phyloP scores from a whole-genome alignment of 352 stramenopile genomes.

The Phytophthora hibernalis region DNA sequence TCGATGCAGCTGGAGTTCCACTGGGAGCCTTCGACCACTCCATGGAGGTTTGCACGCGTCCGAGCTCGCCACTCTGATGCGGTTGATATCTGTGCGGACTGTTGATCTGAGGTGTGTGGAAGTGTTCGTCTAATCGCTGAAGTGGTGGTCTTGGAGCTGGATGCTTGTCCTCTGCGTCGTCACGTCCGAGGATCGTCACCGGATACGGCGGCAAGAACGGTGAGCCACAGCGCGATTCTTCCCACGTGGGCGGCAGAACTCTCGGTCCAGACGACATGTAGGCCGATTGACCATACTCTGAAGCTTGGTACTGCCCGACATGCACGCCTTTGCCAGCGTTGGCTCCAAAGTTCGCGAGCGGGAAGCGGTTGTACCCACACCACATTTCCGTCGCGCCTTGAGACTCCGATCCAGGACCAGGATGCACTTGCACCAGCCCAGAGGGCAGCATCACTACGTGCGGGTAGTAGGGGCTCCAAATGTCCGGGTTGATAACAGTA shows the following conservation, averaged over 20 bases:
- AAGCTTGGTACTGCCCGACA: neutral
- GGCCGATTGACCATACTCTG: neutral
- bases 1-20: neutral
- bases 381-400: slow-evolving; percentile 33
- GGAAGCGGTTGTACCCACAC: slow-evolving; percentile 66
- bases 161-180: slow-evolving; percentile 42
- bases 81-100: slow-evolving; percentile 8
- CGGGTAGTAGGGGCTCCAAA: slow-evolving; percentile 56
- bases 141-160: slow-evolving; percentile 19
- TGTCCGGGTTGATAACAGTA: slow-evolving; percentile 25
- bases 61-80: slow-evolving; percentile 15
- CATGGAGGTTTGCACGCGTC: slow-evolving; percentile 29
- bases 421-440: slow-evolving; percentile 57
- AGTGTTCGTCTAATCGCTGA: slow-evolving; percentile 24
- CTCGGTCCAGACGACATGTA: slow-evolving; percentile 26
- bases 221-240: slow-evolving; percentile 44
- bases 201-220: slow-evolving; percentile 72
- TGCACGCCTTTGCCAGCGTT: neutral
- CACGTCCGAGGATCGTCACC: slow-evolving; percentile 47
- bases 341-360: slow-evolving; percentile 28
- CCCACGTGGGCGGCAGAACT: slow-evolving; percentile 72
- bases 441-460: slow-evolving; percentile 70
- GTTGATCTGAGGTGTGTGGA: slow-evolving; percentile 27
- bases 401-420: slow-evolving; percentile 20
- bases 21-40: slow-evolving; percentile 18